These are phyloP conservation scores for Mediolabrus comicus DNA, from an alignment of 108 stramenopile species.

Conservation along the genomic window DNA sequence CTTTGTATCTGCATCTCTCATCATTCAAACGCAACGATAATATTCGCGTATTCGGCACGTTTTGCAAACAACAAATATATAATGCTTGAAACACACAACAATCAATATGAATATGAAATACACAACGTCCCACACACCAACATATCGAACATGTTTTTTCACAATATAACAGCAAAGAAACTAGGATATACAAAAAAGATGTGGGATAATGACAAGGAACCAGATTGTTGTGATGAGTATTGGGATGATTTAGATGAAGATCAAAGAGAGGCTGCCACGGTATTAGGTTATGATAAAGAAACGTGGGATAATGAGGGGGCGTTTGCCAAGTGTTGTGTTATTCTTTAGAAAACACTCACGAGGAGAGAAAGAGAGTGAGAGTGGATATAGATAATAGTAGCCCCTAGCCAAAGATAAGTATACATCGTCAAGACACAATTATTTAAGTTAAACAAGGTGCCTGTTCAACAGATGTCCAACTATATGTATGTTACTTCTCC, in stretches of 20 bases:
- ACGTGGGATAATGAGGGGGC: slow-evolving; percentile 7
- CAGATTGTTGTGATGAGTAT: slow-evolving; percentile 2
- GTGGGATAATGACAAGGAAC: slow-evolving; percentile 15
- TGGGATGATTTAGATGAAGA: slow-evolving; percentile 20
- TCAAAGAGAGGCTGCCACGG: background rate
- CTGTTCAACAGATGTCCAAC: no score
- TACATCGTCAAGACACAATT: no score
- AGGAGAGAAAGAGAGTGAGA: no score
- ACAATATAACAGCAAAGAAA: background rate
- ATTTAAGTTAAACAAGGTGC: no score
- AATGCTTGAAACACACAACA: no score
- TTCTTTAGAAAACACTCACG: no score
- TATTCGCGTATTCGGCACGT: no score
- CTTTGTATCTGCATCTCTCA: no score
- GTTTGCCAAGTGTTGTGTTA: background rate
- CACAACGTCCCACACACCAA: background rate
- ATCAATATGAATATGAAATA: background rate
- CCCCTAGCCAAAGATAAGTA: no score
- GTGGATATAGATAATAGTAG: no score
- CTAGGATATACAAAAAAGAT: slow-evolving; percentile 4
- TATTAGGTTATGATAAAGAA: slow-evolving; percentile 7
- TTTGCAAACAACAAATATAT: background rate
- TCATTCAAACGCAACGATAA: no score
- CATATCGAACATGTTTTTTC: background rate
- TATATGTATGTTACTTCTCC: no score